Base-by-base conservation (phyloP, 2,329 filamentous ascomycete species). In the Pseudogymnoascus sp. region DNA sequence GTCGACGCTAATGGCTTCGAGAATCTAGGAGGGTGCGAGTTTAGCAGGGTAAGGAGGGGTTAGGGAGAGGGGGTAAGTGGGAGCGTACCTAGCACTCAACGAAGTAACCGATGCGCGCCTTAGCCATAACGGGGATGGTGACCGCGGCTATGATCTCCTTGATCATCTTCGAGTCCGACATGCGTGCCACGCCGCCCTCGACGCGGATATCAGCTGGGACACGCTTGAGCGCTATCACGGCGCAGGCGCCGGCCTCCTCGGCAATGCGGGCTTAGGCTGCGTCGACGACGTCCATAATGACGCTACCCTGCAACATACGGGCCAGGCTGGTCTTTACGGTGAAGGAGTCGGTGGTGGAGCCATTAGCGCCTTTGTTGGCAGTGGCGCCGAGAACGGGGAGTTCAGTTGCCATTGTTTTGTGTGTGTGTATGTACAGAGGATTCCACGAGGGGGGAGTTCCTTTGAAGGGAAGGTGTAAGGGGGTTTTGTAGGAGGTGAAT, bases 211-310 rank as follows among this genome's bases (percentile, higher is more conserved):
- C 95, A 71, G 95, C 93, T 61, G 95, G 95, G 60, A 97, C 95
- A 68, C 95, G 89, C 84, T 97, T 95, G 66, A 99, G 88, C 40
- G 95, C 95, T 95, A 99, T 99, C 80, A 99, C 95, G 74, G 95
- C 95, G 70, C 87, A 90, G 66, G 95, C 95, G 67, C 95, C 95
- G 66, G 95, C 93, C 76, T 97, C 93, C 78, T 99, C 95, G 75
- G 95, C 95, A 75, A 99, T 97, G 78, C 91, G 91, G 67, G 95
- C 93, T 80, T 90, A 23, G 38, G 37, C 89, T 25, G 91, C 90
- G 76, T 93, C 91, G 67, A 96, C 91, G 64, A 97, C 95, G 78
- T 99, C 95, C 95, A 99, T 99, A 78, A 99, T 99, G 69, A 99
- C 95, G 72, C 95, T 95, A 75, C 95, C 95, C 83, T 97, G 97